Evolutionary conservation across 78 protist species (phyloP), one percentile per base, ranked within the genome.

Genomic region (slime mould (Dictyostelium discoideum)): DNA sequence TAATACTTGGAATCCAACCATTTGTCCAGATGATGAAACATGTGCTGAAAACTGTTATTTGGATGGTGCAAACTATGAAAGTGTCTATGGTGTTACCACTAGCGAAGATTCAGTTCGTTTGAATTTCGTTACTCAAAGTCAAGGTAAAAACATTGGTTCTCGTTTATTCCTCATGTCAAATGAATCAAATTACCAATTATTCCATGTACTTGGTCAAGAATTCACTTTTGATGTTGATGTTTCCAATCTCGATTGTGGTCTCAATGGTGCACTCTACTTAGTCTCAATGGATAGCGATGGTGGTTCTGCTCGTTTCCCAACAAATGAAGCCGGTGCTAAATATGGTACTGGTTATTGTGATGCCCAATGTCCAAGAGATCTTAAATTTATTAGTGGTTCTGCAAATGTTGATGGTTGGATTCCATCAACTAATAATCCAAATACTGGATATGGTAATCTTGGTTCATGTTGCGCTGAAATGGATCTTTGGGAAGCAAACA

Each of bases 301-400:
- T 60, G 97, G 97, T 48, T 32, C 46, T 4, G 14, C 82, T 46
- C 65, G 63, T 42, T 85, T 32, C 82, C 79, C 94, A 37, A 3
- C 80, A 5, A 96, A 96, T 79, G 4, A 7, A 13, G 97, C 97
- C 20, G 97, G 97, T 69, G 97, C 97, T 7, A 29, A 89, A 29
- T 94, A 48, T 69, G 97, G 97, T 42, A 95, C 97, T 26, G 97
- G 97, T 42, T 96, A 96, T 84, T 96, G 97, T 93, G 97, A 96
- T 81, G 97, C 97, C 44, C 97, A 96, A 87, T 96, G 97, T 79
- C 97, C 97, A 50, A 92, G 93, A 85, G 97, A 96, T 87, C 20
- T 96, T 37, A 96, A 96, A 63, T 96, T 85, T 57, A 88, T 96
- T 65, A 39, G 78, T 85, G 97, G 97, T 65, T 60, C 20, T 39